Evolutionary conservation across 257 asterid species (phyloP).

Genomic region (Primulina huaijiensis): DNA sequence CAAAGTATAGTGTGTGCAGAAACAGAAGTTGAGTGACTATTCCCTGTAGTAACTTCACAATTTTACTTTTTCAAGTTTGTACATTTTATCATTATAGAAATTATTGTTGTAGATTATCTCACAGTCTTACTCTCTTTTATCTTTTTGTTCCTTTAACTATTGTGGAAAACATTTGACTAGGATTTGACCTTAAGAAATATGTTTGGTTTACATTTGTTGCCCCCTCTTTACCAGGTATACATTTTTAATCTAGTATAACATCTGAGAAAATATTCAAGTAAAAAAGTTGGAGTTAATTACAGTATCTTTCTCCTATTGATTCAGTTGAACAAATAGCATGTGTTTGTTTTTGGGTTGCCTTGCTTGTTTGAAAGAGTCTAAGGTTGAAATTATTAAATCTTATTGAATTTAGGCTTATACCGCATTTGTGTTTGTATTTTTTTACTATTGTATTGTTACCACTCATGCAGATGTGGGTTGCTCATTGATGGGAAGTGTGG

Average conservation of each 20-base stretch:
- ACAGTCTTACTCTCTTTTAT: not conserved
- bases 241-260: not conserved
- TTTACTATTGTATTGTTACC: conserved; percentile 3
- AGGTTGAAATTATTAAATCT: not conserved
- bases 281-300: not conserved
- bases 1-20: conserved; percentile 75
- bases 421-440: conserved; percentile 7
- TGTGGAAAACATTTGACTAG: not conserved
- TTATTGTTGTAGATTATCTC: not conserved
- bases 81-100: not conserved
- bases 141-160: not conserved
- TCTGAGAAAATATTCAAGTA: not conserved
- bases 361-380: not conserved
- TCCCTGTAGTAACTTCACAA: not conserved
- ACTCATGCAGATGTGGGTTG: conserved; percentile 48
- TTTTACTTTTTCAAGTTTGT: conserved; percentile 6
- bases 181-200: not conserved
- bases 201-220: not conserved
- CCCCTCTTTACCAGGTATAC: not conserved
- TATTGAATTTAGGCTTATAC: not conserved
- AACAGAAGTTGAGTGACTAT: conserved; percentile 48
- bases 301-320: conserved; percentile 3
- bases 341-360: conserved; percentile 1
- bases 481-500: conserved; percentile 84
- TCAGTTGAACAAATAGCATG: not conserved